phyloP scores from a whole-genome alignment of 169 alveolate genomes.

The Theileria annulata region DNA sequence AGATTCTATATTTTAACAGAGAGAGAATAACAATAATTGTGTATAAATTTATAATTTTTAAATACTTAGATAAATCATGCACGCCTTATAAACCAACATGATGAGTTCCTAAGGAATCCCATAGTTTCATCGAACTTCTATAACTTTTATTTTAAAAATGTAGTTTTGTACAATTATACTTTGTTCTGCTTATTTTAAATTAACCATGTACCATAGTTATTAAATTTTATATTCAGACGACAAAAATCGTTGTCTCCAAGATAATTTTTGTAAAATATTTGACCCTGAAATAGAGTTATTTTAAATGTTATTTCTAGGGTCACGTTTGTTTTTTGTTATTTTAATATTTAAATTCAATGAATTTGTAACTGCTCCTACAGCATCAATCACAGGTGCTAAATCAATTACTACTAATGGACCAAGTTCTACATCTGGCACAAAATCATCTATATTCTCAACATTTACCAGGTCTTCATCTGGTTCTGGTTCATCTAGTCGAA shows the following conservation, averaged over 20 bases:
- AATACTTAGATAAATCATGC: neutral
- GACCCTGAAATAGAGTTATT: neutral
- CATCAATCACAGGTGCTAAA: neutral
- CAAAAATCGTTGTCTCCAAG: neutral
- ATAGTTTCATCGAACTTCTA: neutral
- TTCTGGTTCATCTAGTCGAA: neutral
- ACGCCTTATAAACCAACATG: neutral
- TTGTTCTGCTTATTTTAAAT: neutral
- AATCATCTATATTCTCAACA: neutral
- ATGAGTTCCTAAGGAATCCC: neutral
- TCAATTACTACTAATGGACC: neutral
- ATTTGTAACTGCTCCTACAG: neutral
- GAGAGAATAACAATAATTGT: neutral
- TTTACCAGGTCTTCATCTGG: neutral
- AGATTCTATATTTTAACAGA: neutral
- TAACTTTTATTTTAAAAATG: neutral
- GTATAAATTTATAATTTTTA: neutral
- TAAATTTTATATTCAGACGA: neutral
- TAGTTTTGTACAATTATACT: neutral
- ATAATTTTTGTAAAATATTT: neutral
- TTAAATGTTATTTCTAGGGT: neutral
- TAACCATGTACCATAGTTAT: neutral
- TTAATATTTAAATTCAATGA: neutral
- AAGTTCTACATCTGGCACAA: no score
- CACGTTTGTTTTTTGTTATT: neutral